Base-by-base conservation (phyloP, 352 stramenopile genomes). In the Globisporangium cederbergense region DNA sequence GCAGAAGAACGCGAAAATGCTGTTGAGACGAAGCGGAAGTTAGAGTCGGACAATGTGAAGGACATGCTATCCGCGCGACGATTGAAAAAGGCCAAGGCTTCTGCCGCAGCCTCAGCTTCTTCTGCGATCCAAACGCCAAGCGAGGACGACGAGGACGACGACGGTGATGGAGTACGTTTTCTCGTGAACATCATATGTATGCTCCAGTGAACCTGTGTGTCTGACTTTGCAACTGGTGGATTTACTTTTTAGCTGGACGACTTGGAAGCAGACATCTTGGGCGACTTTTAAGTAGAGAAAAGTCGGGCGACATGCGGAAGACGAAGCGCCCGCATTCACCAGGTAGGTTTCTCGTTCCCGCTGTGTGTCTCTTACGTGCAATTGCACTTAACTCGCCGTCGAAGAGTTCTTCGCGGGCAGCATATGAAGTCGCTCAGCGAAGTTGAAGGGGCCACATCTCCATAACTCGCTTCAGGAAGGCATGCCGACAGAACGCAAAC, bases 241-340 rank as follows among this genome's bases (percentile, higher is more conserved):
- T 13, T 65, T 22, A 32, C 34, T 65, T 30, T 20, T 49, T 34
- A 92, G 83, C 71, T 92, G 47, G 83, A 89, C 42, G 83, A 92
- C 58, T 68, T 92, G 38, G 83, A 92, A 78, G 83, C 79, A 32
- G 83, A 92, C 47, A 88, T 92, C 55, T 67, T 92, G 18, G 81
- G 75, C 25, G 77, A 79, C 38, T 61, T 91, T n/a, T 91, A 73
- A 63, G 43, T n/a, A 62, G 42, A n/a, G n/a, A 43, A 18, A 58
- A 11, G 25, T 25, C 14, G n/a, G 30, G 52, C 32, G n/a, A 16
- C 7, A 36, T n/a, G 32, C 52, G 28, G 1, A 45, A 28, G 11
- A 14, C 9, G 8, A 20, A 47, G 14, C 42, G 42, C 9, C n/a
- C 3, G 42, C 32, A 30, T 40, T 36, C 20, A 5, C 0, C 42